phyloP scores from a whole-genome alignment of 805 yeast species.

The Cyberlindnera galapagoensis region DNA sequence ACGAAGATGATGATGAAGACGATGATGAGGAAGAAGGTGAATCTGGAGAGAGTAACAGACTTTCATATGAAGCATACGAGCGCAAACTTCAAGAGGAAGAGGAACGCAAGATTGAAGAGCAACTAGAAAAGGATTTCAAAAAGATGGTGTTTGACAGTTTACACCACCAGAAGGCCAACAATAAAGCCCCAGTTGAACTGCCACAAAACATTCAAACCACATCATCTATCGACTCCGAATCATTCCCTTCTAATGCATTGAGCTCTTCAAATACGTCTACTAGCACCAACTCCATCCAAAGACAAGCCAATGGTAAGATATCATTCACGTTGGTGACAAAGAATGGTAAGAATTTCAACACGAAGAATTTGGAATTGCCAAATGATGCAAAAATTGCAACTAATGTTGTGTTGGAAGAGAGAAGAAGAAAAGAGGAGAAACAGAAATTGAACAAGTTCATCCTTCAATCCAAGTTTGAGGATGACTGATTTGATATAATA shows the following conservation, averaged over 20 bases:
- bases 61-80: conserved; percentile 33
- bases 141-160: conserved; percentile 46
- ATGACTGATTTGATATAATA: conserved; percentile 6
- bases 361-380: conserved; percentile 46
- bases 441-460: conserved; percentile 53
- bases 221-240: not conserved
- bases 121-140: conserved; percentile 52
- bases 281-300: not conserved
- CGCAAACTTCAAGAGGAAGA: conserved; percentile 32
- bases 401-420: conserved; percentile 44
- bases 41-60: conserved; percentile 23
- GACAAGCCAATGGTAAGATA: conserved; percentile 15
- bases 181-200: conserved; percentile 7
- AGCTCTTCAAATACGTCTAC: not conserved
- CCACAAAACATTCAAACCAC: conserved; percentile 13
- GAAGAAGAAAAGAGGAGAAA: conserved; percentile 44
- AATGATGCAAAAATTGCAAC: conserved; percentile 47
- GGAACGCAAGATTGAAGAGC: conserved; percentile 41
- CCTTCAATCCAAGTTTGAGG: conserved; percentile 30
- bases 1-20: conserved; percentile 19
- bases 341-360: conserved; percentile 39
- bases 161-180: conserved; percentile 21
- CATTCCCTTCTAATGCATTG: not conserved
- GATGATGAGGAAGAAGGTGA: conserved; percentile 28
- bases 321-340: conserved; percentile 52